Evolutionary conservation across 2,329 filamentous ascomycete species (phyloP), one percentile per base, ranked within the genome.

Genomic region (Aspergillus sp.): DNA sequence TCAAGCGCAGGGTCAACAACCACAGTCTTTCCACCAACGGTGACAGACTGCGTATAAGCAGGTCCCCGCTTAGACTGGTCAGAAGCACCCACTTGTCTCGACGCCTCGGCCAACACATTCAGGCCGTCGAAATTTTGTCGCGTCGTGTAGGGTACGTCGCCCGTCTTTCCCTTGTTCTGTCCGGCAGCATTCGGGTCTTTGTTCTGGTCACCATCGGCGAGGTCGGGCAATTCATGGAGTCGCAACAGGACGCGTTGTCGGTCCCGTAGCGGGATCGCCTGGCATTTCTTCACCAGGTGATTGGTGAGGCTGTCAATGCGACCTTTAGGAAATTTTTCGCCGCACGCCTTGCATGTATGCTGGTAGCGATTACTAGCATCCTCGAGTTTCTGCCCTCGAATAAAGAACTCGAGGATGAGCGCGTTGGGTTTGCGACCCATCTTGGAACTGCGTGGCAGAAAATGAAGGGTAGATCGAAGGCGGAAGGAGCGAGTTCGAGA

Each of bases 281-380:
- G 90, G 72, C 93, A 97, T 80, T 90, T 91, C 73, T 93, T 95
- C 53, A 90, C 88, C 56, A 96, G 82, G 70, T 97, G 93, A 61
- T 83, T 87, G 44, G 86, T 89, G 60, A 97, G 77, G 67, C 86
- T 90, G 70, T 97, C 93, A 68, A 91, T 89, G 61, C 93, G 86
- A 60, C 93, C 93, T 72, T 96, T 96, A 62, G 91, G 90, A 62
- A 96, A 96, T 74, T 90, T 89, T 75, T 95, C 90, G 64, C 91
- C 91, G 73, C 91, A 96, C 64, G 87, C 83, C 74, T 90, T 93
- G 84, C 92, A 96, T 12, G 90, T 95, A 71, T 96, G 91, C 67
- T 91, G 88, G 71, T 97, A 97, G 58, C 93, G 86, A 74, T 96
- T 96, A 79, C 90, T 95, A 63, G 90, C 89, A 77, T 96, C 91